Evolutionary conservation across 352 stramenopile genomes (phyloP).

Genomic region (Phytopythium litorale): DNA sequence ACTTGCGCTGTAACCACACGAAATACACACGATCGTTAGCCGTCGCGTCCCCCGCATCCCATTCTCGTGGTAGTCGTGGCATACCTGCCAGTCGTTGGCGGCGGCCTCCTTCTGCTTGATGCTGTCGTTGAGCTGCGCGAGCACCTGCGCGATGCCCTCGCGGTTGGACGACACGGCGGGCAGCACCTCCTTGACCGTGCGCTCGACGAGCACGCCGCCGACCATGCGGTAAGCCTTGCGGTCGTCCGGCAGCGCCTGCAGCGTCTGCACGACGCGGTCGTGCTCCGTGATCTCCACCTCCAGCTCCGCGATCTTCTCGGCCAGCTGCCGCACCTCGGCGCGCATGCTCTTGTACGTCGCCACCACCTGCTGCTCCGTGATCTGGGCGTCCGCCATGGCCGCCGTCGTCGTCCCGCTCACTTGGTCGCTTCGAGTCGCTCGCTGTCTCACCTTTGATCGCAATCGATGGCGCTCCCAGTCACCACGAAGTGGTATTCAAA

Average conservation of each 20-base stretch:
- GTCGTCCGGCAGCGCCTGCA: slow-evolving; percentile 58
- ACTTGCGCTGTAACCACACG: slow-evolving; percentile 50
- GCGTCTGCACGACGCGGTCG: slow-evolving; percentile 80
- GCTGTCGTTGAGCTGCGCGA: slow-evolving; percentile 66
- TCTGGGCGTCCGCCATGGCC: slow-evolving; percentile 42
- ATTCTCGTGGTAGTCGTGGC: neutral
- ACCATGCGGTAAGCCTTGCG: slow-evolving; percentile 95
- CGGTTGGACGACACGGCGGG: slow-evolving; percentile 87
- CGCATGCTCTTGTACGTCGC: slow-evolving; percentile 86
- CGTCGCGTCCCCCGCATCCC: neutral
- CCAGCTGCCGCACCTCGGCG: slow-evolving; percentile 76
- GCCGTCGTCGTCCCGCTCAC: neutral
- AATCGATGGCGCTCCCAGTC: neutral
- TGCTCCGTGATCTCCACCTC: slow-evolving; percentile 83
- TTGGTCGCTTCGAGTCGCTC: neutral
- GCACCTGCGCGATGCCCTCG: slow-evolving; percentile 74
- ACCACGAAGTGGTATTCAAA: neutral
- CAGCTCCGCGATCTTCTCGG: slow-evolving; percentile 82
- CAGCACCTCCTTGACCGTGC: slow-evolving; percentile 94
- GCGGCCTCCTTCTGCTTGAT: slow-evolving; percentile 84
- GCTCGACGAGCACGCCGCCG: slow-evolving; percentile 95
- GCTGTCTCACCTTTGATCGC: neutral
- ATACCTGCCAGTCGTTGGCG: slow-evolving; percentile 80
- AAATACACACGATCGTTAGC: neutral
- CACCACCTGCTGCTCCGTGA: slow-evolving; percentile 86